Conservation (phyloP, 441 rosid species). For the Geranium incanum region DNA sequence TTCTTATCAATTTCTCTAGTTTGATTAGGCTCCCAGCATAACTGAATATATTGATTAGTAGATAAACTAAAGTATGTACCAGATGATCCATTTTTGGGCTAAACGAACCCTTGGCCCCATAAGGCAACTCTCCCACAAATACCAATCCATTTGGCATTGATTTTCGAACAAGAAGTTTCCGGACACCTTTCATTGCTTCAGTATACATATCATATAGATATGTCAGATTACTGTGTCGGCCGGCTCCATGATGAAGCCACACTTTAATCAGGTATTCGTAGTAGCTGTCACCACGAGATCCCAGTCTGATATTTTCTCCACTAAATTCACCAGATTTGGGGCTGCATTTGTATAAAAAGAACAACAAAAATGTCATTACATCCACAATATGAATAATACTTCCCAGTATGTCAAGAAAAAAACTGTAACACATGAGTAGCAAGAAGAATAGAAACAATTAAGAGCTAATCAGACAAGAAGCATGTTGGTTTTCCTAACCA, state of each 20-base stretch:
- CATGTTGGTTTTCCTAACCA: neutral
- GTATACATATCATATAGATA: conserved; percentile 77
- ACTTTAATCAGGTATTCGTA: conserved; percentile 90
- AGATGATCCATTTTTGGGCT: conserved; percentile 98
- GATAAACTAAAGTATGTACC: conserved; percentile 41
- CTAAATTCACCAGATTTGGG: conserved; percentile 78
- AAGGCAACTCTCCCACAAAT: conserved; percentile 92
- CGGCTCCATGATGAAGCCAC: conserved; percentile 79
- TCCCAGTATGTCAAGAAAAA: neutral
- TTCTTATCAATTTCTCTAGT: no score
- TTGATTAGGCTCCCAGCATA: no score
- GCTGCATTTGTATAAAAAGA: conserved; percentile 35
- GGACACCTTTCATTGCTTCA: conserved; percentile 93
- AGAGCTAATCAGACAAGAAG: neutral
- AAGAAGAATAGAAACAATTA: neutral
- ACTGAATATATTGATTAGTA: conserved; percentile 9
- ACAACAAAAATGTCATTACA: conserved; percentile 1
- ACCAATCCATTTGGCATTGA: conserved; percentile 73
- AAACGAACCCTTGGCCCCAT: conserved; percentile 61
- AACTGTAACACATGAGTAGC: neutral
- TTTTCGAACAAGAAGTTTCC: conserved; percentile 66
- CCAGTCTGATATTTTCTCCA: conserved; percentile 88
- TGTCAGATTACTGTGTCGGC: conserved; percentile 37
- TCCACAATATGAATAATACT: neutral
- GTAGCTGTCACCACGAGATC: conserved; percentile 98